Evolutionary conservation across 2,329 filamentous ascomycete genomes (phyloP), one percentile per base, ranked within the genome.

Genomic region (Ophiocordyceps camponoti-rufipedis): DNA sequence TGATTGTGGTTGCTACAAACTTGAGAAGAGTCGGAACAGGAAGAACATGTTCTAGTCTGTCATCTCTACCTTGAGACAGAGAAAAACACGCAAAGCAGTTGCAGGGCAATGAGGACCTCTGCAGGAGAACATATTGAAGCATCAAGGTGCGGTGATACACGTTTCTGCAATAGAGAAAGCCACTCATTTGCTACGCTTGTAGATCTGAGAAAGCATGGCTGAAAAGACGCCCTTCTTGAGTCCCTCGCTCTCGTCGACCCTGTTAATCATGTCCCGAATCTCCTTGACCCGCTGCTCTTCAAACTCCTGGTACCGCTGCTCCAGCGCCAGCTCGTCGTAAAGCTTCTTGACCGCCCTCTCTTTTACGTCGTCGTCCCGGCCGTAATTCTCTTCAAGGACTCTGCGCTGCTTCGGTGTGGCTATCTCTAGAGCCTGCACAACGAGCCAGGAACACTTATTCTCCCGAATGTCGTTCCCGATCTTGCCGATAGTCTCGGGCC

Each of bases 361-460:
- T 57, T 82, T 81, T 44, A 71, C 74, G 58, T 76, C 74, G 66
- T 95, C 80, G 74, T 96, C 96, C 61, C 79, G 79, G 54, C 91
- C 91, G 63, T 98, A 98, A 70, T 94, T 89, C 48, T 85, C 78
- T 59, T 95, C 85, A 44, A 98, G 79, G 35, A 93, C 65, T 65
- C 83, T 74, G 58, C 86, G 80, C 74, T 98, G 91, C 62, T 88
- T 86, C 1, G 85, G 79, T 2, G 75, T 88, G 51, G 77, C 83
- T 50, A 82, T 74, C 62, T 79, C 74, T 48, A 98, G 72, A 43
- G 91, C 91, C 67, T 94, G 82, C 74, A 98, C 98, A 65, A 98
- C 76, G 48, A 98, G 71, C 91, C 91, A 98, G 40, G 85, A 93
- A 74, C 91, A 98, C 75, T 98, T 98, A 77, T 98, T 98, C 69